A percentile compares a stretch with the other conserved stretches of the same genome.
Conservation (phyloP, 495 filamentous ascomycete species). For the Alectoria sarmentosa region DNA sequence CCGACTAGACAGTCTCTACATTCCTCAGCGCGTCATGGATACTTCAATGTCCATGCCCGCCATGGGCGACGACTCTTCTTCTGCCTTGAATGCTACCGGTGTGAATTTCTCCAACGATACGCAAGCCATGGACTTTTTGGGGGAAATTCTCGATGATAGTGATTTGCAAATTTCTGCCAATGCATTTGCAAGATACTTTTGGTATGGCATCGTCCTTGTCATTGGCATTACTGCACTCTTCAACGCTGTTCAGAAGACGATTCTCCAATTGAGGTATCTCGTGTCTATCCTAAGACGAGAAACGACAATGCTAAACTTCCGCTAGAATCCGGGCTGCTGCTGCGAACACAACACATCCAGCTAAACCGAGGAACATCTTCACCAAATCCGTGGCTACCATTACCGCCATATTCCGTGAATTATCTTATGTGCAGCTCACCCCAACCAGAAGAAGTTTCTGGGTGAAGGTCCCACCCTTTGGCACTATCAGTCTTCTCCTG, state of each 20-base stretch:
- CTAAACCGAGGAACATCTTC: conserved; percentile 55
- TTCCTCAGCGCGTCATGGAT: background rate
- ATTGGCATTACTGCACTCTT: conserved; percentile 44
- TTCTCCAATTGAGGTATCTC: conserved; percentile 49
- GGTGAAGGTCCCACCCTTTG: conserved; percentile 49
- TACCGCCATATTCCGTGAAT: conserved; percentile 61
- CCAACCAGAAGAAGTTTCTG: conserved; percentile 34
- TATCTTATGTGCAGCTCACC: conserved; percentile 51
- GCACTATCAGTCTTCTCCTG: conserved; percentile 42
- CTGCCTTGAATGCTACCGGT: conserved; percentile 4
- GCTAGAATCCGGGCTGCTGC: conserved; percentile 9
- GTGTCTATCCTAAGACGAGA: too few species aligned
- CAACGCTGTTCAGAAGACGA: conserved; percentile 41
- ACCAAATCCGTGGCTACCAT: conserved; percentile 54
- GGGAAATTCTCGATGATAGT: conserved; percentile 28
- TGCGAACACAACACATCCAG: conserved; percentile 30
- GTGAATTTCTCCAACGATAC: conserved; percentile 10
- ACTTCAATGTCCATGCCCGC: conserved; percentile 10
- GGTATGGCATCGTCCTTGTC: conserved; percentile 48
- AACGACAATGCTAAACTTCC: conserved; percentile 16
- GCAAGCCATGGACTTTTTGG: conserved; percentile 11
- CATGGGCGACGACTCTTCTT: conserved; percentile 2
- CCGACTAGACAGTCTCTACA: background rate
- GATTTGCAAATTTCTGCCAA: conserved; percentile 44
- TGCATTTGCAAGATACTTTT: conserved; percentile 38